Evolutionary conservation across 768 basidiomycete species (phyloP), one percentile per base, ranked within the genome.

Genomic region (Suillus subalutaceus): DNA sequence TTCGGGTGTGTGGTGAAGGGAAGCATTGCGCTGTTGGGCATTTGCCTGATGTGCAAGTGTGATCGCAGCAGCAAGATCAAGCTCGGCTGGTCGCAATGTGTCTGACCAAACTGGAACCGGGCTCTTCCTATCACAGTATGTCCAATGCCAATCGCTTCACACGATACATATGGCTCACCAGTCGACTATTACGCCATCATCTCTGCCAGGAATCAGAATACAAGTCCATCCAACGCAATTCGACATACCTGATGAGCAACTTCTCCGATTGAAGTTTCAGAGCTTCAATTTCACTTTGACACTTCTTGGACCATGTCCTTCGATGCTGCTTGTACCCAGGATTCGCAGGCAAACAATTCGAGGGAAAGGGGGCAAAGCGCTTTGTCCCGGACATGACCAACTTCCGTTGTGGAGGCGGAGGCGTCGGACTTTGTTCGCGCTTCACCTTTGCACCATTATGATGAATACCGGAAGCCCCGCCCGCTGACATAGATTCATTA

Each of bases 51-150:
- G 72, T 26, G 74, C 65, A 16, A 71, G 67, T 57, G 63, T 37
- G 43, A 74, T 77, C 5, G 72, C 65, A 32, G 77, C 66, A 44
- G 72, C 77, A 35, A 78, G 77, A 56, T 75, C 74, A 23, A 66
- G 66, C 0, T 69, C 35, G n/a, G 63, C 66, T 8, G 76, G 76
- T 65, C 66, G 68, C 57, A 76, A 64, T 0, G 76, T 75, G 65
- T 77, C 75, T 60, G 76, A 72, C 75, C 75, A 72, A 56, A 79
- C 75, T 5, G 78, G 71, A 15, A 75, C 68, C 7, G 66, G 37
- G 44, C 76, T 78, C 57, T 30, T 73, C 76, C 78, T 79, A 63
- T 18, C 13, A 38, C 37, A 26, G 18, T 20, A 32, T 71, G 26
- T 63, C 67, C 48, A 35, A 64, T 41, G 38, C 6, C 20, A 20